phyloP scores from a whole-genome alignment of 2,329 filamentous ascomycete species.

The Coniella vitis region DNA sequence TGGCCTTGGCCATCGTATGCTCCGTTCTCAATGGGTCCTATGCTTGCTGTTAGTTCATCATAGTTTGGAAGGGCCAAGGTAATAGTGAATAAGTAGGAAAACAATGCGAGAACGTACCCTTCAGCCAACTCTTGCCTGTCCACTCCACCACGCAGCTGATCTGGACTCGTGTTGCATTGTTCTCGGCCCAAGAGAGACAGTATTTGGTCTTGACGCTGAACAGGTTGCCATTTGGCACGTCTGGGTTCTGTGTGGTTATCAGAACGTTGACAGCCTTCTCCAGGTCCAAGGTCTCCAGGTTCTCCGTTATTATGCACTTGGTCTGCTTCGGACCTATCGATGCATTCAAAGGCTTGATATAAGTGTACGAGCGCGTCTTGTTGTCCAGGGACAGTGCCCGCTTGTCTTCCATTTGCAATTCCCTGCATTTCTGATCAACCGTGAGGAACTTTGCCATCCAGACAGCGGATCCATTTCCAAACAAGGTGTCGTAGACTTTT shows the following conservation, averaged over 20 bases:
- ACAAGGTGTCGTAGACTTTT: conserved; percentile 83
- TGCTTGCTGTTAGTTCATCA: background rate
- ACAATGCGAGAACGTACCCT: conserved; percentile 65
- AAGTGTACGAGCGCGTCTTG: conserved; percentile 68
- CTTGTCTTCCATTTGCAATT: conserved; percentile 82
- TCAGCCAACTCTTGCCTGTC: conserved; percentile 97
- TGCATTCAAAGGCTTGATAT: conserved; percentile 82
- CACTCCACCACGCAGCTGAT: conserved; percentile 91
- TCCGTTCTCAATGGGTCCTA: conserved; percentile 92
- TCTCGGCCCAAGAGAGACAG: conserved; percentile 85
- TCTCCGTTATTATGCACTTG: conserved; percentile 84
- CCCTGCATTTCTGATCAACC: conserved; percentile 79
- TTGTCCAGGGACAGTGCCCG: conserved; percentile 70
- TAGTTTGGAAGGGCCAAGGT: background rate
- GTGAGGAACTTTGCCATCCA: conserved; percentile 87
- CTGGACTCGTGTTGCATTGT: conserved; percentile 76
- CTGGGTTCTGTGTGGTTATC: conserved; percentile 80
- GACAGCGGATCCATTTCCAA: conserved; percentile 68
- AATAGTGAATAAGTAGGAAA: background rate
- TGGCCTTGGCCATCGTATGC: conserved; percentile 81
- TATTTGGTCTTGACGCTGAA: conserved; percentile 93
- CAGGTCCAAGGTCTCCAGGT: conserved; percentile 74
- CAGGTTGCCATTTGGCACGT: conserved; percentile 88
- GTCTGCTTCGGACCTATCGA: conserved; percentile 89
- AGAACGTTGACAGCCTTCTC: conserved; percentile 82